Evolutionary conservation across 2,329 filamentous ascomycete genomes (phyloP), one percentile per base, ranked within the genome.

Genomic region (Rhynchosporium secalis): DNA sequence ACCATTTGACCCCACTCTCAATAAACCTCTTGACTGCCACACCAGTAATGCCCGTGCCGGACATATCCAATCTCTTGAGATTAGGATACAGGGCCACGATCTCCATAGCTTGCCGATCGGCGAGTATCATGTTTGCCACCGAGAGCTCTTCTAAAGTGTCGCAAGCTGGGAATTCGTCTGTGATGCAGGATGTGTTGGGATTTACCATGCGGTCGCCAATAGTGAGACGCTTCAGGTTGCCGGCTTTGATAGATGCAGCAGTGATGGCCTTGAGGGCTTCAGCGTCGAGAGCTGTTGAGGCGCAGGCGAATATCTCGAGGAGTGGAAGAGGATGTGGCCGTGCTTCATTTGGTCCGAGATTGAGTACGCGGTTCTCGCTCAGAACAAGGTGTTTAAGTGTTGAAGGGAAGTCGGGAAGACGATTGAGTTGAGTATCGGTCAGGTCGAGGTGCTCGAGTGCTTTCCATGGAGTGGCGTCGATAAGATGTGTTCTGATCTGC

Each of bases 1-100:
- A 61, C 28, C 52, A 68, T 20, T 67, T 64, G 9, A 75, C 52
- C 7, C 72, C 72, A 33, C 38, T 68, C 7, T 67, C 56, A 12
- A 75, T 70, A 28, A 76, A 68, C 4, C 66, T 47, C 60, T 71
- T 74, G n/a, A 76, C 66, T 20, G 72, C 70, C 26, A 74, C 70
- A 6, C 75, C 75, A 1, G 74, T 75, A 49, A 75, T 65, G 26
- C 67, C 65, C 0, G 73, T 73, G 3, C 33, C 10, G 2, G 65
- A 65, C 0, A 75, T 54, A 62, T 72, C 64, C 9, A 76, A 58
- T 36, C 43, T 69, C 31, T 65, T 63, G 4, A 76, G 54, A 31
- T 67, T 71, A 8, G 70, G 69, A 58, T 68, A 72, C 15, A 69
- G 63, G 1, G 60, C 45, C 0, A 72, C 56, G 29, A 71, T 65